Evolutionary conservation across 2,329 filamentous ascomycete species (phyloP).

Genomic region (Lomentospora prolificans): DNA sequence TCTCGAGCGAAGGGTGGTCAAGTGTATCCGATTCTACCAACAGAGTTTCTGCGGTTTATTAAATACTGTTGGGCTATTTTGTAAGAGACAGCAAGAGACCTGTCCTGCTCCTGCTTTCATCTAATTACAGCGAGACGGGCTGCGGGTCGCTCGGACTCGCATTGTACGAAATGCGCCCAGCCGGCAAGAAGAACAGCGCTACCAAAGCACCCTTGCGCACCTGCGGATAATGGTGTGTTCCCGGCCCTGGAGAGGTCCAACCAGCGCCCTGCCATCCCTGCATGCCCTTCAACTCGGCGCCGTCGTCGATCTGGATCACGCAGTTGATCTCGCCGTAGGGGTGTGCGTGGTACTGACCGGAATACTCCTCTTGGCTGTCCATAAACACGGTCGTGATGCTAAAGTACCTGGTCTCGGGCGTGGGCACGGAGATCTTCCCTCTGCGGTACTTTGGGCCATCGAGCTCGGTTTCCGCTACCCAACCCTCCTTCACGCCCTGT

Average conservation of each 20-base stretch:
- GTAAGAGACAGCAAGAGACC: too few species aligned
- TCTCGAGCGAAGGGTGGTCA: too few species aligned
- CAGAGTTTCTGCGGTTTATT: too few species aligned
- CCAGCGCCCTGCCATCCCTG: slow-evolving; percentile 45
- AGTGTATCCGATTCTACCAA: too few species aligned
- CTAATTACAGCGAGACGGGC: slow-evolving; percentile 18
- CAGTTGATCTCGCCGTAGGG: slow-evolving; percentile 48
- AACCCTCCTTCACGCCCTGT: slow-evolving; percentile 31
- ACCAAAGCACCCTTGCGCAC: slow-evolving; percentile 39
- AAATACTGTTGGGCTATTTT: too few species aligned
- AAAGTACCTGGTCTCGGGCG: slow-evolving; percentile 36
- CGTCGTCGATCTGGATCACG: slow-evolving; percentile 37
- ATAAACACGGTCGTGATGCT: slow-evolving; percentile 50
- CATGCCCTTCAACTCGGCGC: slow-evolving; percentile 44
- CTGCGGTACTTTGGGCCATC: slow-evolving; percentile 36
- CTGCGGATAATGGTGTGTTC: slow-evolving; percentile 47
- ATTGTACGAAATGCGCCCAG: slow-evolving; percentile 41
- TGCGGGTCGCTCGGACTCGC: slow-evolving; percentile 32
- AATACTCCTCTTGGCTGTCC: slow-evolving; percentile 36
- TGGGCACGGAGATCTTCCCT: slow-evolving; percentile 34
- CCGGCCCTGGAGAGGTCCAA: slow-evolving; percentile 44
- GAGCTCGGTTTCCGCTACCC: slow-evolving; percentile 32
- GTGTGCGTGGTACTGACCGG: slow-evolving; percentile 43
- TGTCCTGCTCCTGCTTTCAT: background rate
- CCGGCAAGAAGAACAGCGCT: slow-evolving; percentile 45